Evolutionary conservation across 225 moss, liverwort and hornwort genomes (phyloP).

Genomic region (Physcomitrium patens): DNA sequence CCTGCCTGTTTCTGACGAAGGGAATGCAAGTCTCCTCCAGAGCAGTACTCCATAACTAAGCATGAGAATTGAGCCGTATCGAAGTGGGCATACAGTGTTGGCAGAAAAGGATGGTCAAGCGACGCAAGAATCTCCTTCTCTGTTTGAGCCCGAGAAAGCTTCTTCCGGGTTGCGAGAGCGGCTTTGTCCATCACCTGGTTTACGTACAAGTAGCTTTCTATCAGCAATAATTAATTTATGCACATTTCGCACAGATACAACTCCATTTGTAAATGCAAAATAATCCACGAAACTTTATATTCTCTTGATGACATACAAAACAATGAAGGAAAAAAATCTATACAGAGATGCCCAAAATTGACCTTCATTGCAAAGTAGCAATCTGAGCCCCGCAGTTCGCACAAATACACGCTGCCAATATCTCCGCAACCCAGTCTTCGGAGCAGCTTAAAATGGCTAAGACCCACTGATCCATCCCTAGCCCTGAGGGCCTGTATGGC

Average conservation of each 20-base stretch:
- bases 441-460: conserved; percentile 94
- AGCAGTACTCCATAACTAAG: conserved; percentile 98
- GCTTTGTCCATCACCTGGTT: conserved; percentile 88
- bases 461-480: conserved; percentile 79
- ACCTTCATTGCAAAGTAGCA: conserved; percentile 98
- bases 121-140: conserved; percentile 93
- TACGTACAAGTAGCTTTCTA: not conserved
- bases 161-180: conserved; percentile 83
- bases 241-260: not conserved
- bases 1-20: conserved; percentile 87
- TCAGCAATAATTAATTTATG: not conserved
- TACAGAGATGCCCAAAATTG: not conserved
- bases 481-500: conserved; percentile 79
- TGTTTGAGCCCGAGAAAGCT: conserved; percentile 85
- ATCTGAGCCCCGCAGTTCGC: conserved; percentile 82
- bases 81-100: conserved; percentile 91
- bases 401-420: conserved; percentile 95
- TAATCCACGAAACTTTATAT: too few species aligned
- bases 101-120: conserved; percentile 93
- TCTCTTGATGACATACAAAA: too few species aligned
- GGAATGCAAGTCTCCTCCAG: conserved; percentile 94
- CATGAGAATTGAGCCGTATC: conserved; percentile 95
- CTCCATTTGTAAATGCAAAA: too few species aligned
- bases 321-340: too few species aligned
- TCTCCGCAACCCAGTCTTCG: conserved; percentile 94